Percentiles rank a stretch among this genome's conserved stretches.
These are phyloP conservation scores for Ceratobasidium sp. DNA, from an alignment of 1,284 basidiomycete genomes.

Conservation along the genomic window DNA sequence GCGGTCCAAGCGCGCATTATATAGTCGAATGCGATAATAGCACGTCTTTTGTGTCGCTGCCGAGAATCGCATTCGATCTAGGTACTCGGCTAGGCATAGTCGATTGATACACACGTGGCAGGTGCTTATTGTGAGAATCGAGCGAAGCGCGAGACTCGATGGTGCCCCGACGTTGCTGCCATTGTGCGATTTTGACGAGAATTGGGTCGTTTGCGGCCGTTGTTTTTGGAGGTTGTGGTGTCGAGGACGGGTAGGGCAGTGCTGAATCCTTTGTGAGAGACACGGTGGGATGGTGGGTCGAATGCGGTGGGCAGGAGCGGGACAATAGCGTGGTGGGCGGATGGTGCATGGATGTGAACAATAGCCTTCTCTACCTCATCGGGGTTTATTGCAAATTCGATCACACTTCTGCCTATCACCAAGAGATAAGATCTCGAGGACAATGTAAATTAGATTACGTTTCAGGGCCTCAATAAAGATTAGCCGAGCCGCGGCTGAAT, in stretches of 20 bases:
- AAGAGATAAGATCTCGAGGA: constrained; percentile 3
- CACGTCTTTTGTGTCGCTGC: constrained; percentile 84
- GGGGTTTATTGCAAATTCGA: constrained; percentile 1
- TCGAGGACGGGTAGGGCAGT: neutral
- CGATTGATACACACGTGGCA: constrained; percentile 51
- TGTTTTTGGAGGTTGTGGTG: neutral
- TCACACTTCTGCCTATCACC: neutral
- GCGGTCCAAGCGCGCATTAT: neutral
- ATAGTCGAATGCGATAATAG: neutral
- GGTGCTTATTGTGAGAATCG: neutral
- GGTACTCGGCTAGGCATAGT: constrained; percentile 79
- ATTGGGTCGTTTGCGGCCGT: neutral
- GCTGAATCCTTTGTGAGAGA: constrained; percentile 52
- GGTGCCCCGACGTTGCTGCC: neutral
- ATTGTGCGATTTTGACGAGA: neutral
- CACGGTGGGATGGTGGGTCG: constrained; percentile 52
- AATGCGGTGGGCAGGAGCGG: constrained; percentile 43
- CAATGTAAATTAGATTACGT: too few species aligned
- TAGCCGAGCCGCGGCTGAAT: too few species aligned
- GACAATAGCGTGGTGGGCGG: neutral
- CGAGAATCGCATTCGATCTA: constrained; percentile 61
- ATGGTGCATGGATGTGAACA: constrained; percentile 2
- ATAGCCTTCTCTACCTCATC: constrained; percentile 24
- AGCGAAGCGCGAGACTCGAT: neutral
- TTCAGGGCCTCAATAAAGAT: neutral